Percentiles rank a stretch among this genome's conserved stretches.
These are phyloP conservation scores for Fomitopsis betulina DNA, from an alignment of 1,284 basidiomycete genomes.

Conservation along the genomic window DNA sequence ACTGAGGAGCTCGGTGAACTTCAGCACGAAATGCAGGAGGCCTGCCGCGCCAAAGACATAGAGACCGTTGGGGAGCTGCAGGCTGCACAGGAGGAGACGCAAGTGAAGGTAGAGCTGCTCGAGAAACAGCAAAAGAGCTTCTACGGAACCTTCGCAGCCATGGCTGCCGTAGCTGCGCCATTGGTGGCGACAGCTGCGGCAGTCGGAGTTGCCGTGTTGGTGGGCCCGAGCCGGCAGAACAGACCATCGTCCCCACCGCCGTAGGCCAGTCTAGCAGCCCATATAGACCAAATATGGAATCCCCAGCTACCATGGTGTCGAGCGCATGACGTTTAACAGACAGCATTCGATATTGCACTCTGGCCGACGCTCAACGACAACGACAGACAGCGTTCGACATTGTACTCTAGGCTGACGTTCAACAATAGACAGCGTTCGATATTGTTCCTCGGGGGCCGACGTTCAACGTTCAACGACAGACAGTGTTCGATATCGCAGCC, in stretches of 20 bases:
- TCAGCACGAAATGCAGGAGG: neutral
- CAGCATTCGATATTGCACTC: too few species aligned
- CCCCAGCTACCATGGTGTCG: too few species aligned
- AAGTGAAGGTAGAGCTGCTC: neutral
- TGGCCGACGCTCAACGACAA: too few species aligned
- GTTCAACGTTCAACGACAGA: too few species aligned
- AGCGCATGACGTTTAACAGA: too few species aligned
- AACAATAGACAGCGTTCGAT: too few species aligned
- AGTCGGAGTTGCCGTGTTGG: neutral
- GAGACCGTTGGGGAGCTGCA: conserved; percentile 1
- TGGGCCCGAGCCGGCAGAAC: neutral
- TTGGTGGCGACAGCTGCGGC: neutral
- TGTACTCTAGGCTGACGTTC: too few species aligned
- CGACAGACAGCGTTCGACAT: too few species aligned
- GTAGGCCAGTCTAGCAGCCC: neutral
- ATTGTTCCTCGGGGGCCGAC: too few species aligned
- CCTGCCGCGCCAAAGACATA: neutral
- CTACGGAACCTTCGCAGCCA: neutral
- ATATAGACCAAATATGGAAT: too few species aligned
- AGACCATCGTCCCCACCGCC: neutral
- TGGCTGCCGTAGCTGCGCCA: neutral
- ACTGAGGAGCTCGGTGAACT: neutral
- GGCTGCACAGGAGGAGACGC: neutral
- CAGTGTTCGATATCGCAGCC: too few species aligned
- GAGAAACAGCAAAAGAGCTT: conserved; percentile 4